Base-by-base conservation (phyloP, 2,329 filamentous ascomycete species). In the Botrytis porri region DNA sequence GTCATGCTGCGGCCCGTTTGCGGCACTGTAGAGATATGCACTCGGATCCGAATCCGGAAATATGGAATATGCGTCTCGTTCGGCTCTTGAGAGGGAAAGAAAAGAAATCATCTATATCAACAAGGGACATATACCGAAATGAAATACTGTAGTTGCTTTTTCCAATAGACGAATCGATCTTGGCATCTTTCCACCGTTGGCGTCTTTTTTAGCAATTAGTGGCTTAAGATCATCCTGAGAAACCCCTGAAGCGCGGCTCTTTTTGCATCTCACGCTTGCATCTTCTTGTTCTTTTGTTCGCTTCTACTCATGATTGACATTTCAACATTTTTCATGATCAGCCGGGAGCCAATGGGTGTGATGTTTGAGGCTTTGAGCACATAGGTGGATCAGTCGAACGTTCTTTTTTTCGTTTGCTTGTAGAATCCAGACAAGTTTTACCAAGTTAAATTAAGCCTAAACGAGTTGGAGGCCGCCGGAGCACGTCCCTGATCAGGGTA, bases 11-110 rank as follows among this genome's bases (percentile, higher is more conserved):
- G 74, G 73, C 59, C 72, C 74, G 70, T 76, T 67, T 75, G 74
- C 74, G 74, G 76, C 72, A 74, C 62, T 75, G 75, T 76, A 66
- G 72, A 70, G 69, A 73, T 71, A 75, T 77, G 76, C 76, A 76
- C n/a, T 73, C 71, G 48, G 39, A 71, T 75, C 77, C 69, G 70
- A 73, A 75, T 74, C 20, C 51, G 64, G 74, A 54, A 43, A 65
- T 43, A 32, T 39, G 43, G n/a, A n/a, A 43, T 57, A 20, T 22
- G 16, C 14, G 18, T 32, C 43, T 65, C 43, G 41, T 71, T 16
- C 69, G 43, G 59, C 32, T 48, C 32, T n/a, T 45, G 43, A 32
- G 29, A 12, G 59, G 29, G 32, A 67, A 57, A 32, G 37, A 57
- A 57, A 51, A 32, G 35, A 57, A 41, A 67, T 57, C 57, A 37